Evolutionary conservation across 2,329 filamentous ascomycete genomes (phyloP).

Genomic region (Cercospora brassicicola): DNA sequence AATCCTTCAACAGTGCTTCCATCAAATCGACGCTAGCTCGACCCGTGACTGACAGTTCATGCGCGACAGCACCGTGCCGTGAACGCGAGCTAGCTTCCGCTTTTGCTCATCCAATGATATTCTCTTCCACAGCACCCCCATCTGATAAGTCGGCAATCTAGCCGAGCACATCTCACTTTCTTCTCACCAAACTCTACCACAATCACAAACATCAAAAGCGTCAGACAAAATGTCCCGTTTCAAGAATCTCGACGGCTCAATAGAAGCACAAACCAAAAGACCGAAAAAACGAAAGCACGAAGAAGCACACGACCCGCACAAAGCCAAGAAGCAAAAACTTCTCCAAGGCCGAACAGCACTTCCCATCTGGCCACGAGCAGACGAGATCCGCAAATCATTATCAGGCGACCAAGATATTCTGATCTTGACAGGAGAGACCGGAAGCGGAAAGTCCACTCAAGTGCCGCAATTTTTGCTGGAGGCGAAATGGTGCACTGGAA

Average conservation of each 20-base stretch:
- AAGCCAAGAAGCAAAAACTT: slow-evolving; percentile 17
- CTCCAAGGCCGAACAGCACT: slow-evolving; percentile 44
- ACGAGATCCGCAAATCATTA: slow-evolving; percentile 67
- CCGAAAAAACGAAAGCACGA: slow-evolving; percentile 16
- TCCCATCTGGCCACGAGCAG: slow-evolving; percentile 75
- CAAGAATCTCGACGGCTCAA: slow-evolving; percentile 13
- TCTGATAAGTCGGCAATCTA: background rate
- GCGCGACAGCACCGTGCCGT: slow-evolving; percentile 11
- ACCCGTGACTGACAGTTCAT: slow-evolving; percentile 6
- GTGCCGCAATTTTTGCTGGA: slow-evolving; percentile 83
- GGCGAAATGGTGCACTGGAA: slow-evolving; percentile 79
- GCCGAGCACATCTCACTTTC: slow-evolving; percentile 1
- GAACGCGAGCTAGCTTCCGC: slow-evolving; percentile 6
- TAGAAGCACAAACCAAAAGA: background rate
- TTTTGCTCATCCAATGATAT: background rate
- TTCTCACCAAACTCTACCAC: slow-evolving; percentile 3
- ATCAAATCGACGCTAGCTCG: background rate
- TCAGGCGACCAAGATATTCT: slow-evolving; percentile 64
- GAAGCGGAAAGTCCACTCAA: slow-evolving; percentile 95
- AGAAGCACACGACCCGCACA: background rate
- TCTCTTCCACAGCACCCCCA: background rate
- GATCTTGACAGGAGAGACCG: slow-evolving; percentile 87
- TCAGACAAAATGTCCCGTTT: slow-evolving; percentile 3
- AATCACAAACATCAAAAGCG: slow-evolving; percentile 2
- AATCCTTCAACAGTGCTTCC: background rate